Evolutionary conservation across 179 eudicot genomes (phyloP), one percentile per base, ranked within the genome.

Genomic region (Pouteria campechiana): DNA sequence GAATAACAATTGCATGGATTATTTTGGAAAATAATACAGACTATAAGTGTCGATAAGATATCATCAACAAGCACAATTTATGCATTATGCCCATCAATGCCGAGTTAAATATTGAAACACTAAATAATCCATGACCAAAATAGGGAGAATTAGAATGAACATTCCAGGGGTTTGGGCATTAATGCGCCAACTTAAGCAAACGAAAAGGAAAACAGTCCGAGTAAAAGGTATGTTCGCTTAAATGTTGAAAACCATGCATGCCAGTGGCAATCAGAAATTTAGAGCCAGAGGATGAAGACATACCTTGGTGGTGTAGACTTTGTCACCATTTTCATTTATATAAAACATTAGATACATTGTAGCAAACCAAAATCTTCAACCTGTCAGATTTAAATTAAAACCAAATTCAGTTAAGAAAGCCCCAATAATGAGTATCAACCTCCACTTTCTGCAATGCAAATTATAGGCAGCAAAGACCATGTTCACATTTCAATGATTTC

Each of bases 221-320:
- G 10, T 13, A 37, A n/a, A n/a, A n/a, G n/a, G n/a, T n/a, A n/a
- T n/a, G n/a, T n/a, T n/a, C 17, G 15, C 4, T 14, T 27, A 15
- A 21, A 3, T 12, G 11, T 5, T 11, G 12, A 33, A 37, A 31
- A 15, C 12, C 9, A 48, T 18, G 31, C 5, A 19, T 7, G 3
- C 0, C 21, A 15, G 17, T 20, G 5, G 18, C 19, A 13, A 35
- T 13, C 14, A 21, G 5, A 22, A 23, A 11, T 1, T 22, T n/a
- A 37, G 34, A 0, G 25, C 32, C 7, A 10, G 7, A 2, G 3
- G 12, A 23, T 7, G 18, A 4, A 47, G 9, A 7, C 29, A 17
- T 31, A 75, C 97, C 93, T 84, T 88, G 16, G 97, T 88, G 41
- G 97, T 88, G 76, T 88, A 88, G 55, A 88, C 97, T 58, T 88